Conservation (phyloP, 2,329 filamentous ascomycete species). For the Cercospora sp. region DNA sequence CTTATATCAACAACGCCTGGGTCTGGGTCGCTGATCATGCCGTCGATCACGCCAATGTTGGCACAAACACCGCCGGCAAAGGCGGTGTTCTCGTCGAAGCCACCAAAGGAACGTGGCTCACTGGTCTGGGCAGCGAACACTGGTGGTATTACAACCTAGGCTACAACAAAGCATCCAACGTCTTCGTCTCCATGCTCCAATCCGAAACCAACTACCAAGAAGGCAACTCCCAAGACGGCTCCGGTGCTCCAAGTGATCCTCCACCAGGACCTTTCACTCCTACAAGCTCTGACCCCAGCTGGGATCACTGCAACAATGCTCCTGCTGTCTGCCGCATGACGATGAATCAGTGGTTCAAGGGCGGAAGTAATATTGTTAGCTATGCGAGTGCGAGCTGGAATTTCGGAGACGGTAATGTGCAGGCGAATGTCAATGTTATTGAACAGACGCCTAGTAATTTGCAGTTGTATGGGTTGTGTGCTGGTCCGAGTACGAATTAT, state of each 20-base stretch:
- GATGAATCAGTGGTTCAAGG: constrained; percentile 14
- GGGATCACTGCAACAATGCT: constrained; percentile 23
- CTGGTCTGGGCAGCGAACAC: constrained; percentile 53
- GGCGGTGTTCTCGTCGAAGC: constrained; percentile 42
- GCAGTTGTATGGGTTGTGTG: constrained; percentile 15
- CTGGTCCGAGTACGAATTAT: constrained; percentile 9
- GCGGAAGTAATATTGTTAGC: constrained; percentile 37
- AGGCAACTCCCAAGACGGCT: constrained; percentile 1
- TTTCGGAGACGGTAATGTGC: constrained; percentile 31
- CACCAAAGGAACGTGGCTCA: constrained; percentile 53
- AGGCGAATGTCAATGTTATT: constrained; percentile 20
- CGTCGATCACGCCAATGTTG: constrained; percentile 41
- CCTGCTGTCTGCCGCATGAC: constrained; percentile 36
- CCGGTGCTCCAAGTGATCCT: neutral
- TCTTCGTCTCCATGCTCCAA: constrained; percentile 51
- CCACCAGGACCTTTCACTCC: constrained; percentile 42
- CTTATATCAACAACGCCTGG: constrained; percentile 56
- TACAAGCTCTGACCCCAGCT: constrained; percentile 33
- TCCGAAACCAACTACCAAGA: constrained; percentile 53
- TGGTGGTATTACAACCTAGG: constrained; percentile 54
- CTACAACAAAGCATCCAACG: constrained; percentile 49
- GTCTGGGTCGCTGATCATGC: constrained; percentile 55
- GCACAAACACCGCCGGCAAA: constrained; percentile 40
- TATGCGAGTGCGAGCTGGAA: constrained; percentile 43
- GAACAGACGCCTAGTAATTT: constrained; percentile 6